Percentiles rank a stretch among this genome's conserved stretches.
Conservation (phyloP, 2,329 filamentous ascomycete genomes). For the Monosporascus sp. region DNA sequence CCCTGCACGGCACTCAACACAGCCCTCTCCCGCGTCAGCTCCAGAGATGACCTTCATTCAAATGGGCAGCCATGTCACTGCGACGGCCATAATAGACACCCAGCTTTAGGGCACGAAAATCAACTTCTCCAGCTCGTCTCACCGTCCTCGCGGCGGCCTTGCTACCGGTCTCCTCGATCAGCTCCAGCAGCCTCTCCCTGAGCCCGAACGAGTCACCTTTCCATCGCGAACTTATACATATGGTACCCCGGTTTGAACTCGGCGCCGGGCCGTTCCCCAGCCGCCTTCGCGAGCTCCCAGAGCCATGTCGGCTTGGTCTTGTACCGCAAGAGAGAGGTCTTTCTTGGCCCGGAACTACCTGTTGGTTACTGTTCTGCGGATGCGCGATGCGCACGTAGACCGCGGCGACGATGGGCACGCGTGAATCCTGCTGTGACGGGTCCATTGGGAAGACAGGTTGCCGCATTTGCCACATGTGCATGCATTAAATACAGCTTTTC, state of each 20-base stretch:
- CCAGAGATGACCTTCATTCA: constrained; percentile 35
- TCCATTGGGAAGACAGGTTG: constrained; percentile 14
- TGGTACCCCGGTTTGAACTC: constrained; percentile 34
- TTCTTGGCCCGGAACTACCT: constrained; percentile 43
- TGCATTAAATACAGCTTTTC: no score
- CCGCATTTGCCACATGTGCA: background rate
- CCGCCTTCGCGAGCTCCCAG: constrained; percentile 32
- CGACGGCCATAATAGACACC: constrained; percentile 34
- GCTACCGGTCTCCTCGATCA: constrained; percentile 38
- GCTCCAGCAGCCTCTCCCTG: constrained; percentile 38
- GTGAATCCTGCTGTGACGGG: constrained; percentile 31
- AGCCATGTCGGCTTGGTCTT: constrained; percentile 45
- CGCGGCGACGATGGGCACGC: constrained; percentile 38
- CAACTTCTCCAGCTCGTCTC: constrained; percentile 26
- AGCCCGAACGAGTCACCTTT: constrained; percentile 35
- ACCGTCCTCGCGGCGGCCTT: constrained; percentile 17
- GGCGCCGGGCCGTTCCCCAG: constrained; percentile 19
- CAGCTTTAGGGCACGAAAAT: constrained; percentile 32
- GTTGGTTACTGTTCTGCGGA: constrained; percentile 39
- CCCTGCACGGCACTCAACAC: constrained; percentile 39
- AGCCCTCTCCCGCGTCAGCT: constrained; percentile 41
- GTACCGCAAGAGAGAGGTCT: constrained; percentile 39
- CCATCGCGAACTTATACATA: constrained; percentile 44
- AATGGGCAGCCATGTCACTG: constrained; percentile 40
- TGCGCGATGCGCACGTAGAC: constrained; percentile 40